These are phyloP conservation scores for Epichloe aotearoae DNA, from an alignment of 2,329 filamentous ascomycete species.

Conservation along the genomic window DNA sequence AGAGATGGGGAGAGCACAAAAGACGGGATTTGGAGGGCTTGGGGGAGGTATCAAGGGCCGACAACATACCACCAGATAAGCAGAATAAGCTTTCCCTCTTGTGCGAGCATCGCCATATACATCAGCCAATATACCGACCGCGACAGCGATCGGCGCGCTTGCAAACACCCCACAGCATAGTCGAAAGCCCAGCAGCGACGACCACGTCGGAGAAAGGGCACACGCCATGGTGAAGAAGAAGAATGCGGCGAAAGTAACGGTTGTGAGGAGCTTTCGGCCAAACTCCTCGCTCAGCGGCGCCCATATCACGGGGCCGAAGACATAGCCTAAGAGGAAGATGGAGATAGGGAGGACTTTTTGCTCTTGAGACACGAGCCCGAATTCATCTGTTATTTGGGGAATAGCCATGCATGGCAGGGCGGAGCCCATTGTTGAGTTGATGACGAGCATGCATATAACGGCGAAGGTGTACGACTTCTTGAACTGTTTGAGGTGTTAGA, in stretches of 20 bases:
- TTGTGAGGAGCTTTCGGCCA: conserved; percentile 36
- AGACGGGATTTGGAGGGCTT: no score
- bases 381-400: conserved; percentile 42
- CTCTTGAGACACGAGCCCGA: conserved; percentile 35
- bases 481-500: conserved; percentile 18
- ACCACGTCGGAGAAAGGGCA: conserved; percentile 39
- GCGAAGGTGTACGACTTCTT: conserved; percentile 42
- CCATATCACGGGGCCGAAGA: conserved; percentile 47
- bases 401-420: conserved; percentile 51
- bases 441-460: conserved; percentile 43
- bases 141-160: conserved; percentile 47
- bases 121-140: conserved; percentile 52
- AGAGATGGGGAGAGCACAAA: no score
- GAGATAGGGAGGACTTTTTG: conserved; percentile 45
- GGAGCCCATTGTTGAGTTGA: conserved; percentile 56
- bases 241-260: conserved; percentile 34
- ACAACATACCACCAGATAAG: conserved; percentile 42
- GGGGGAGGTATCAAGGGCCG: not conserved
- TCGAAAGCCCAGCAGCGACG: conserved; percentile 40
- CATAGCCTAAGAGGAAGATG: conserved; percentile 50
- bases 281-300: conserved; percentile 54
- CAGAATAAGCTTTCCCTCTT: conserved; percentile 3
- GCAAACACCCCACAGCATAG: conserved; percentile 40
- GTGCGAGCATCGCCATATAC: conserved; percentile 37
- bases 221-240: conserved; percentile 41